Percentiles rank a stretch among this genome's conserved stretches.
Conservation (phyloP, 2,329 filamentous ascomycete genomes). For the Mariannaea sp. region DNA sequence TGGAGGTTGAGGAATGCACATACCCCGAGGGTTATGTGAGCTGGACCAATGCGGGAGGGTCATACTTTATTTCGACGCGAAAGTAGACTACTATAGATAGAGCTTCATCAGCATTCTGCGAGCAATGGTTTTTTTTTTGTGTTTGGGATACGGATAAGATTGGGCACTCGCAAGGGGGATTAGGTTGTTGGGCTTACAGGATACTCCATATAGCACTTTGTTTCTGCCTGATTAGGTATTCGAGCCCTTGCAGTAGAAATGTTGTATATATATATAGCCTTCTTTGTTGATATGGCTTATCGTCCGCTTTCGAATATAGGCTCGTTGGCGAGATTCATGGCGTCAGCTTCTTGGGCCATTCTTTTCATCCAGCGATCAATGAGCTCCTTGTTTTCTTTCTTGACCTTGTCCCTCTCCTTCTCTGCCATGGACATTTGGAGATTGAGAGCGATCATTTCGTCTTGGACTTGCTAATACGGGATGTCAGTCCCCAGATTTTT, state of each 20-base stretch:
- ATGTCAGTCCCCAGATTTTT: slow-evolving; percentile 27
- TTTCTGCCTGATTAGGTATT: slow-evolving; percentile 23
- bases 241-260: background rate
- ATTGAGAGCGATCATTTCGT: slow-evolving; percentile 87
- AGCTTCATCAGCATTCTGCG: slow-evolving; percentile 39
- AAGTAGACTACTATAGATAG: slow-evolving; percentile 50
- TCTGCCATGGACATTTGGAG: slow-evolving; percentile 88
- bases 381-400: slow-evolving; percentile 84
- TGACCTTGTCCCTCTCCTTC: slow-evolving; percentile 72
- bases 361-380: slow-evolving; percentile 90
- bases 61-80: slow-evolving; percentile 87
- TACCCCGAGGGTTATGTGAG: slow-evolving; percentile 79
- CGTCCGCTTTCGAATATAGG: slow-evolving; percentile 42
- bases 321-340: slow-evolving; percentile 75
- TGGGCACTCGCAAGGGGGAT: slow-evolving; percentile 30
- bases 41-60: slow-evolving; percentile 84
- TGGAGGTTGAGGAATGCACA: slow-evolving; percentile 70
- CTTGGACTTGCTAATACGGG: slow-evolving; percentile 72
- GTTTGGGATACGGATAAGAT: slow-evolving; percentile 26
- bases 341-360: slow-evolving; percentile 84
- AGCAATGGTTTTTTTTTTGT: slow-evolving; percentile 18
- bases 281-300: slow-evolving; percentile 20
- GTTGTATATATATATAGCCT: slow-evolving; percentile 1
- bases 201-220: slow-evolving; percentile 41
- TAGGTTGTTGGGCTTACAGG: slow-evolving; percentile 37